A percentile compares a stretch with the other conserved stretches of the same genome.
These are phyloP conservation scores for Leccinum incarnatum DNA, from an alignment of 768 basidiomycete species.

Conservation along the genomic window DNA sequence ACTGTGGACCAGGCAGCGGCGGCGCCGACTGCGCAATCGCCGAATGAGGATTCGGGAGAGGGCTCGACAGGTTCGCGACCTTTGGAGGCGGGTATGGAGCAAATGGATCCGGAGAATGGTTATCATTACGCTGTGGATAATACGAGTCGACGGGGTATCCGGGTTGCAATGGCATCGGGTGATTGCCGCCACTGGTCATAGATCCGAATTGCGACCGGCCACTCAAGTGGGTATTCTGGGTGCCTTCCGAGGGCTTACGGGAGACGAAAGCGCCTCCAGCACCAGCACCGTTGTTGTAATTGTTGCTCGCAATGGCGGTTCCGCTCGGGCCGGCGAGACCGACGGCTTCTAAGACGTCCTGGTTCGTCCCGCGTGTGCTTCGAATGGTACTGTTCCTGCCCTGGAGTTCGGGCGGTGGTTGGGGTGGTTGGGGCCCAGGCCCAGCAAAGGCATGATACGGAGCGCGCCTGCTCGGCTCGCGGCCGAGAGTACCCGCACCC, in stretches of 20 bases:
- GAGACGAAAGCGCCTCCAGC: slow-evolving; percentile 12
- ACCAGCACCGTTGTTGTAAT: not conserved
- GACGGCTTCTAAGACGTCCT: slow-evolving; percentile 30
- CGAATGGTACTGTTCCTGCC: slow-evolving; percentile 15
- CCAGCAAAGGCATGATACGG: slow-evolving; percentile 42
- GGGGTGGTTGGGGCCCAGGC: slow-evolving; percentile 25
- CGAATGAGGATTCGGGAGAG: slow-evolving; percentile 23
- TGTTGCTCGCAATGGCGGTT: not conserved
- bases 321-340: slow-evolving; percentile 19
- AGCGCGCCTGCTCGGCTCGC: slow-evolving; percentile 27
- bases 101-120: slow-evolving; percentile 28
- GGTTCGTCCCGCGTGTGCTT: slow-evolving; percentile 21
- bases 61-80: not conserved
- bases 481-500: slow-evolving; percentile 32
- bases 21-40: slow-evolving; percentile 7
- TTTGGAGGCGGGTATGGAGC: slow-evolving; percentile 22
- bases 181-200: slow-evolving; percentile 9
- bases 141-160: slow-evolving; percentile 26
- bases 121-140: slow-evolving; percentile 23
- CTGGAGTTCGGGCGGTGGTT: slow-evolving; percentile 17
- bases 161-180: slow-evolving; percentile 21
- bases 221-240: slow-evolving; percentile 26
- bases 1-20: slow-evolving; percentile 6
- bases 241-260: slow-evolving; percentile 26
- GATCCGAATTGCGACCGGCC: slow-evolving; percentile 25